phyloP scores from a whole-genome alignment of 345 rosid species.

The Hevea brasiliensis region DNA sequence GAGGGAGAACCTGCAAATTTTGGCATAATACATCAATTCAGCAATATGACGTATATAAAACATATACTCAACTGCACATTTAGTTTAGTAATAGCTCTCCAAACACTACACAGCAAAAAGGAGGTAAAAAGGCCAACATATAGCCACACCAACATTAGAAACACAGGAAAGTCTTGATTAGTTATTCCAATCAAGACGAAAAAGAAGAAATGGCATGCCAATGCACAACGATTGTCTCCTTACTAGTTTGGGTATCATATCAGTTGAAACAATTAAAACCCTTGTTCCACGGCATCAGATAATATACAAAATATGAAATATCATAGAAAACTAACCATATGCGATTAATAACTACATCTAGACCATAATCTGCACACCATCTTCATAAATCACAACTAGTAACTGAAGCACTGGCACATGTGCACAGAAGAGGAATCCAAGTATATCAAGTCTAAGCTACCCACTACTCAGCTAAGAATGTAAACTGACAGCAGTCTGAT shows the following conservation, averaged over 20 bases:
- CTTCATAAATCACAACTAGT: too few relatives aligned
- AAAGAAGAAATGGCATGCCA: not conserved
- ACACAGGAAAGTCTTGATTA: not conserved
- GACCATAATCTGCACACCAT: not conserved
- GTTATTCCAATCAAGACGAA: not conserved
- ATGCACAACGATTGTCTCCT: not conserved
- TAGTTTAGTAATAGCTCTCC: not conserved
- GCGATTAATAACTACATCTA: not conserved
- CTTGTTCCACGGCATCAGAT: not conserved
- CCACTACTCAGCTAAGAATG: not conserved
- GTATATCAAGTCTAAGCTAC: not conserved
- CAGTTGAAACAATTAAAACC: not conserved
- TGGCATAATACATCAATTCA: not conserved
- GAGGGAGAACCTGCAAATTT: constrained; percentile 66
- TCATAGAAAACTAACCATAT: not conserved
- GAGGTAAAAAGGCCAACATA: not conserved
- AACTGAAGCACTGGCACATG: too few relatives aligned
- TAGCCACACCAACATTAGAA: not conserved
- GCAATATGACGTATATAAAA: constrained; percentile 1
- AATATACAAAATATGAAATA: too few relatives aligned
- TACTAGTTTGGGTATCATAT: not conserved
- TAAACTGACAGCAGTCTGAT: not conserved
- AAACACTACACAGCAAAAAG: not conserved
- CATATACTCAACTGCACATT: not conserved
- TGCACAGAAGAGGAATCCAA: not conserved